Conservation (phyloP, 495 filamentous ascomycete species). For the Aspergillus cavernicola region DNA sequence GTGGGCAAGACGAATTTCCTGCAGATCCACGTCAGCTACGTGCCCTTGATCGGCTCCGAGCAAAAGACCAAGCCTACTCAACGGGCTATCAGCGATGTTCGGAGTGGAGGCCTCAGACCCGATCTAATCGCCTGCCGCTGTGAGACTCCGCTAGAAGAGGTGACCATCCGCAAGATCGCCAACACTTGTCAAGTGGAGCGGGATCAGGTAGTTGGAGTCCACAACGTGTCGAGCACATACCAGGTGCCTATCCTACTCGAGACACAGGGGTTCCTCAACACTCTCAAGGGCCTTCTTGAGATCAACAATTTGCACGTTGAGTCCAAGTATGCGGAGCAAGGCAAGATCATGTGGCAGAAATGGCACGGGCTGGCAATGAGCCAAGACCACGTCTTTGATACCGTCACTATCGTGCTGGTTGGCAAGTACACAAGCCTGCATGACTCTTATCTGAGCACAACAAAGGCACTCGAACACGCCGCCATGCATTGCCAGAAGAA, state of each 20-base stretch:
- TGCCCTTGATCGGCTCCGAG: constrained; percentile 66
- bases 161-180: constrained; percentile 85
- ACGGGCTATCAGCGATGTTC: constrained; percentile 74
- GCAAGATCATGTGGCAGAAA: constrained; percentile 62
- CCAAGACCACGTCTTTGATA: constrained; percentile 58
- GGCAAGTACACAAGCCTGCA: constrained; percentile 85
- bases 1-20: constrained; percentile 78
- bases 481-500: constrained; percentile 82
- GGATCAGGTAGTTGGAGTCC: constrained; percentile 79
- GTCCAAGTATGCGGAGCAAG: constrained; percentile 49
- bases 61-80: constrained; percentile 98
- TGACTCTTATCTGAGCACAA: constrained; percentile 79
- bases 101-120: constrained; percentile 77
- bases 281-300: constrained; percentile 58
- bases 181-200: constrained; percentile 76
- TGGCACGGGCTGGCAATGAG: constrained; percentile 68
- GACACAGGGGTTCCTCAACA: constrained; percentile 65
- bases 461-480: constrained; percentile 84
- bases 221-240: constrained; percentile 81
- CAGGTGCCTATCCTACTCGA: constrained; percentile 89
- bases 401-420: constrained; percentile 80
- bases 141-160: constrained; percentile 61
- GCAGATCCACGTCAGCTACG: constrained; percentile 78
- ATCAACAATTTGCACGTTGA: constrained; percentile 31
- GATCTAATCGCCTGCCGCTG: constrained; percentile 96